Conservation (phyloP, 2,329 filamentous ascomycete species). For the Chaetomium strumarium region DNA sequence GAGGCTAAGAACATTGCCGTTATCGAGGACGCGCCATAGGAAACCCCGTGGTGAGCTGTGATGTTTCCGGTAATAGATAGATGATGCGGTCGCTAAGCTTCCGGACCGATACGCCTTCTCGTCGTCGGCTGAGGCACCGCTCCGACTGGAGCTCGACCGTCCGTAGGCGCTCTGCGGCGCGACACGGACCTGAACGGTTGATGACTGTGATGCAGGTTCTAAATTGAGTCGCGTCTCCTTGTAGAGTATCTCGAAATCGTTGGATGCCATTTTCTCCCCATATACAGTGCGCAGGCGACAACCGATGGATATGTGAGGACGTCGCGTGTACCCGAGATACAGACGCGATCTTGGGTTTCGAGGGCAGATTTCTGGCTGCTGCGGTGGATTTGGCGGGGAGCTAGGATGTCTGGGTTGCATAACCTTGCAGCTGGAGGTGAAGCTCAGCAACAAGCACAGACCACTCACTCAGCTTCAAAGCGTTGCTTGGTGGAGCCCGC, state of each 20-base stretch:
- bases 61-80: constrained; percentile 76
- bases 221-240: constrained; percentile 84
- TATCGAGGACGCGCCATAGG: constrained; percentile 83
- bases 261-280: constrained; percentile 64
- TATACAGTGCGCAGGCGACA: constrained; percentile 20
- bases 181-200: constrained; percentile 65
- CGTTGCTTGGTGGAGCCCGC: too few relatives aligned
- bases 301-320: constrained; percentile 10
- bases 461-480: background rate
- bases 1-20: constrained; percentile 73
- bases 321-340: constrained; percentile 17
- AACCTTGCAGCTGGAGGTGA: too few relatives aligned
- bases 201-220: constrained; percentile 63
- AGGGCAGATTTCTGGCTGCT: constrained; percentile 26
- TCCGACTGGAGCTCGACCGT: constrained; percentile 31
- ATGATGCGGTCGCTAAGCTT: constrained; percentile 70
- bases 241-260: constrained; percentile 62
- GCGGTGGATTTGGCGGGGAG: constrained; percentile 17
- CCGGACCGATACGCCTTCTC: constrained; percentile 67
- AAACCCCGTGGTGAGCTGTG: constrained; percentile 76
- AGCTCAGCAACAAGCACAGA: constrained; percentile 1
- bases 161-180: constrained; percentile 41
- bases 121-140: constrained; percentile 50
- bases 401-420: constrained; percentile 6
- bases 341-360: constrained; percentile 19